phyloP scores from a whole-genome alignment of 2,329 filamentous ascomycete genomes.

The Microdochium trichocladiopsis region DNA sequence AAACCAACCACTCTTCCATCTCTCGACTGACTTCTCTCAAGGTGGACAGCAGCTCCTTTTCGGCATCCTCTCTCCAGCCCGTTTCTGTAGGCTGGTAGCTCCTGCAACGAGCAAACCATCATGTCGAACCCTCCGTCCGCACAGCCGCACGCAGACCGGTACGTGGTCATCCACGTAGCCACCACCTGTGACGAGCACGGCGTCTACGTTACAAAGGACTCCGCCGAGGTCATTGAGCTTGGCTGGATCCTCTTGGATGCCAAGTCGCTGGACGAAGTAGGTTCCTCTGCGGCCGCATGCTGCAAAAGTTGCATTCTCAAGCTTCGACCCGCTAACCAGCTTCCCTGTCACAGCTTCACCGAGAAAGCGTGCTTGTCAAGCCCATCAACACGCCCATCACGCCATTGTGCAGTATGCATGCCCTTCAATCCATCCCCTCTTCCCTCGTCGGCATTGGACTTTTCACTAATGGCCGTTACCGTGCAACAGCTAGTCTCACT shows the following conservation, averaged over 20 bases:
- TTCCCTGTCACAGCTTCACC: slow-evolving; percentile 61
- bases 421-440: slow-evolving; percentile 2
- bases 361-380: slow-evolving; percentile 94
- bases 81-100: not conserved
- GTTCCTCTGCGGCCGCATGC: slow-evolving; percentile 15
- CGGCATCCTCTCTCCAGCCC: not conserved
- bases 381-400: slow-evolving; percentile 98
- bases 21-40: not conserved
- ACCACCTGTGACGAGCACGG: slow-evolving; percentile 99
- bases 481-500: slow-evolving; percentile 74
- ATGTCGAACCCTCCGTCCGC: slow-evolving; percentile 43
- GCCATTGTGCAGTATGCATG: slow-evolving; percentile 91
- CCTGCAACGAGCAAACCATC: slow-evolving; percentile 1
- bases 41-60: not conserved
- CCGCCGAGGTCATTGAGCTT: slow-evolving; percentile 97
- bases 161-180: slow-evolving; percentile 96
- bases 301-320: not conserved
- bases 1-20: not conserved
- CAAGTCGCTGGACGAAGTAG: slow-evolving; percentile 87
- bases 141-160: slow-evolving; percentile 80
- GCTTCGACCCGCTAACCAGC: slow-evolving; percentile 6
- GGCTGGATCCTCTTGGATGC: slow-evolving; percentile 95
- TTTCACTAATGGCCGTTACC: slow-evolving; percentile 5
- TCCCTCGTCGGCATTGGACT: not conserved
- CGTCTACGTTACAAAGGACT: slow-evolving; percentile 98